These are phyloP conservation scores for Globisporangium viniferum DNA, from an alignment of 352 stramenopile genomes.

Conservation along the genomic window DNA sequence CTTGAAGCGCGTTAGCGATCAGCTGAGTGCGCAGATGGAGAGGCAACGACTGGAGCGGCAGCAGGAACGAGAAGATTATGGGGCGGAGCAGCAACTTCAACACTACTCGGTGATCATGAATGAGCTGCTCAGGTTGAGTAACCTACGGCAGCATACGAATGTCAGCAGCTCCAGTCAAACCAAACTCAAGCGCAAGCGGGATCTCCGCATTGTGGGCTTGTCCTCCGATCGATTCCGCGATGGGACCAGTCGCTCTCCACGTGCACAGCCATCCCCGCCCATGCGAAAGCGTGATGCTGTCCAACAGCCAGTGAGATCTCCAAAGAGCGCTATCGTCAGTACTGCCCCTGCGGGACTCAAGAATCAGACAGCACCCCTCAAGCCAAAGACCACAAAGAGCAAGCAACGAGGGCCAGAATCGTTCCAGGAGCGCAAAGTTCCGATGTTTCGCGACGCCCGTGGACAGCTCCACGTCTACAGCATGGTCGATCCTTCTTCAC, in stretches of 20 bases:
- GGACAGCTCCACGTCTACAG: constrained; percentile 31
- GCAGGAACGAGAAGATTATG: no score
- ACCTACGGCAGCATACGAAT: not conserved
- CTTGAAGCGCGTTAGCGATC: constrained; percentile 30
- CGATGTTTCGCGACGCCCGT: constrained; percentile 17
- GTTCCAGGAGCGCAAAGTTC: not conserved
- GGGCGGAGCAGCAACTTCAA: not conserved
- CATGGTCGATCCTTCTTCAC: constrained; percentile 32
- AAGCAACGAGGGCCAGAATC: not conserved
- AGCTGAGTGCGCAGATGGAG: not conserved
- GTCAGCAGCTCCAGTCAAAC: not conserved
- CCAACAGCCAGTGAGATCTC: not conserved
- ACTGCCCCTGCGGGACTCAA: not conserved
- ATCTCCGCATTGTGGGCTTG: constrained; percentile 6
- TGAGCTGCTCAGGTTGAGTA: not conserved
- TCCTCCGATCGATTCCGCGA: constrained; percentile 1
- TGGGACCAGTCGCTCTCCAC: not conserved
- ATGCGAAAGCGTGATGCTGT: not conserved
- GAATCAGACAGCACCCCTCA: not conserved
- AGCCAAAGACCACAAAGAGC: constrained; percentile 9
- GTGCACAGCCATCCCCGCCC: not conserved
- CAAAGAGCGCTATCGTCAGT: not conserved
- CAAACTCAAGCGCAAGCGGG: not conserved
- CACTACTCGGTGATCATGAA: not conserved
- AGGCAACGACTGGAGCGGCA: not conserved